Evolutionary conservation across 2,329 filamentous ascomycete genomes (phyloP), one percentile per base, ranked within the genome.

Genomic region (Trichoderma semiorbis): DNA sequence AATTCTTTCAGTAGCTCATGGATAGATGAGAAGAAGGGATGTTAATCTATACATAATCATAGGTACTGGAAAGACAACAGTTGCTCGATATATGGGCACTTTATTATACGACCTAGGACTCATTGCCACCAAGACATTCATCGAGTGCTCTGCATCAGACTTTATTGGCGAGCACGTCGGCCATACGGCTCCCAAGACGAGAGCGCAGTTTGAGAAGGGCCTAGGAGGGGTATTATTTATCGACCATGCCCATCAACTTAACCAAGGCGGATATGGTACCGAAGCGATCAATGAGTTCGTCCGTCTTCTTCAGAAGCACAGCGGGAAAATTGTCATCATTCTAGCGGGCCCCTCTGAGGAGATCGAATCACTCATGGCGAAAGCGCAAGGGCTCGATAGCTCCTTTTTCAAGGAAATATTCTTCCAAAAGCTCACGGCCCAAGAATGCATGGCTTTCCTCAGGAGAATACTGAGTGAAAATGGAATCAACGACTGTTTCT

Each of bases 281-380:
- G 65, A 68, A 43, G 65, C 65, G 8, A 58, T 58, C 12, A 68
- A 68, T 26, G 65, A 53, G 11, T 36, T 69, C 8, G 63, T 65
- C 11, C 63, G 30, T 12, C 63, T 65, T 34, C 28, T 65, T 8
- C 39, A 55, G 3, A 65, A 65, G 43, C 63, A 65, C n/a, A 53
- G 63, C 5, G 43, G 47, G 12, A 65, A 55, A 5, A 65, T 65
- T 7, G 63, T 53, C 24, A 16, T 65, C 2, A 65, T 65, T 24
- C 32, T 65, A 21, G 62, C 63, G 12, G 63, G 63, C 3, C 63
- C 43, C 1, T 24, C 12, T 26, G 28, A 65, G 7, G 63, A 50
- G 11, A 34, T 65, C 28, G 63, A 65, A n/a, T 30, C 63, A 34
- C 63, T 53, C 43, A 65, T 65, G 28, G 16, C 39, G 12, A 65